Evolutionary conservation across 2,329 filamentous ascomycete genomes (phyloP), one percentile per base, ranked within the genome.

Genomic region (Botrytis tulipae): DNA sequence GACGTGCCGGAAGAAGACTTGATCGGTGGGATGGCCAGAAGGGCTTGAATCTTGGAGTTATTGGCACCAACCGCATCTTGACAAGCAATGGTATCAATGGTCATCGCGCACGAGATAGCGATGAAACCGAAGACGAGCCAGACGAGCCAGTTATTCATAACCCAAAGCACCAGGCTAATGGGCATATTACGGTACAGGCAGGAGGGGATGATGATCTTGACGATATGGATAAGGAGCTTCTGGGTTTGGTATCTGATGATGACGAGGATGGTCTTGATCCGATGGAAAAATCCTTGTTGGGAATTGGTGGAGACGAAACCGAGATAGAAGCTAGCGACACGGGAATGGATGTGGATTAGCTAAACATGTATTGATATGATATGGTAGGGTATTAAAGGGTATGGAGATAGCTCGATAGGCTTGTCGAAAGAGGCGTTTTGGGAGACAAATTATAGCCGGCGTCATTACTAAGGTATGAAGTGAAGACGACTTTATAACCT

Each of bases 1-100:
- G 90, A 71, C 87, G 91, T 25, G 86, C 87, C 1, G 84, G 86
- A 32, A 87, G 93, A 42, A 86, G 93, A 59, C 83, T 95, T n/a
- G 84, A 87, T 70, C 87, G 93, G 46, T 95, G 93, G 93, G 86
- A 89, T 66, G 83, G 84, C n/a, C 82, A 78, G 42, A 77, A 77
- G 42, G 78, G 76, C 60, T 44, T 76, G 1, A 77, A 79, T 51
- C 65, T 80, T 22, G 79, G 79, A 54, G 78, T 80, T 18, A 78
- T 81, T 65, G 79, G 80, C 18, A 80, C 80, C 4, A 79, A 76
- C 60, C 77, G 79, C 62, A 73, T 79, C 35, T 48, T 74, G 14
- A 76, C 77, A 42, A 69, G 46, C 25, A 76, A 76, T 57, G 61
- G 63, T 42, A 32, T 71, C 25, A 80, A 79, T 73, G 78, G 79